Evolutionary conservation across 371 early-diverging fungal genomes (phyloP), one percentile per base, ranked within the genome.

Genomic region (Mucor irregularis): DNA sequence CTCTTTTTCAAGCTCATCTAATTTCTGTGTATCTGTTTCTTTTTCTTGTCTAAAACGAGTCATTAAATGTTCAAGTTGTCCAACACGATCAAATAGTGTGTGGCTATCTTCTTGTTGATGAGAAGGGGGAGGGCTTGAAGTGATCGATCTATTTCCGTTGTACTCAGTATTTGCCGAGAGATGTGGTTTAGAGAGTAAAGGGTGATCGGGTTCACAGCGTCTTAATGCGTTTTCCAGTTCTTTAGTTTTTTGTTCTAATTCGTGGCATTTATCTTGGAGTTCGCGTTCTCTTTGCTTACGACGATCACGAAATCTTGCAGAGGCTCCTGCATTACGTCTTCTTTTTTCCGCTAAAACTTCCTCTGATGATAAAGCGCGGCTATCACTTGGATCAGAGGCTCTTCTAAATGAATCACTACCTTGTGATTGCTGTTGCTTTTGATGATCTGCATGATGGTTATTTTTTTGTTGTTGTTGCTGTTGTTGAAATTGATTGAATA

Each of bases 221-320:
- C 61, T 56, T 16, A 78, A 33, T 7, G 78, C 76, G 26, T 56
- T 46, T 39, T 76, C 76, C 8, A 82, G 50, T 33, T 67, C 67
- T 43, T 63, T 58, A 14, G 81, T 69, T 11, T 72, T 63, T 19
- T 72, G 62, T 53, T 87, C 86, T 9, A 87, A 59, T 14, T 61
- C 64, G 48, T 71, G 33, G 44, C 83, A 84, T 49, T 68, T 66
- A 14, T 79, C 80, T 30, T 66, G 69, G 44, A 79, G 72, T 39
- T 83, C 83, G 5, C 71, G 61, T 38, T 83, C 83, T 31, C 81
- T 69, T 52, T 84, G 83, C 51, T 83, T 83, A 19, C 83, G 75
- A 26, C 83, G 77, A 56, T 80, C 83, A 34, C 83, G 71, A 40
- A 83, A 83, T 7, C 83, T 64, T 28, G 81, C 81, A 6, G 78